These are phyloP conservation scores for Kentomonas sorsogonicus DNA, from an alignment of 208 protist genomes.

Conservation along the genomic window DNA sequence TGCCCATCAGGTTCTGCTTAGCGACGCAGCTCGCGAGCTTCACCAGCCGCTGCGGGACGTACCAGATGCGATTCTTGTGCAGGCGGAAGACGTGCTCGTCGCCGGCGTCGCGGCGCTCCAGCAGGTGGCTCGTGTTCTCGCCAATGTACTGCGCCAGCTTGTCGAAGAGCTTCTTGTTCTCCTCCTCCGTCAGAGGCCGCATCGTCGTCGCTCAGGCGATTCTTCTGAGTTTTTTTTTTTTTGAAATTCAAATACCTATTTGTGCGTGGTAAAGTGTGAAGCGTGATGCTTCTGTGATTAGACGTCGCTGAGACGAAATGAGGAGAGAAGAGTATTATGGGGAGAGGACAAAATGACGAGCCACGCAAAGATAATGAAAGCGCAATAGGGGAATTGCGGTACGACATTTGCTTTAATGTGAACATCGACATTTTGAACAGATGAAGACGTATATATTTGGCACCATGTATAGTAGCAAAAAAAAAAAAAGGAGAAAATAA, in stretches of 20 bases:
- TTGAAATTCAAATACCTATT: neutral
- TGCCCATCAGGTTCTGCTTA: slow-evolving; percentile 86
- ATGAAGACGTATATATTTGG: too few relatives aligned
- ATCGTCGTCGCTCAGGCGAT: too few relatives aligned
- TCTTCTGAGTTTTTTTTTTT: slow-evolving; percentile 5
- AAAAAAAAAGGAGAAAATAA: slow-evolving; percentile 11
- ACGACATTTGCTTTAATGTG: too few relatives aligned
- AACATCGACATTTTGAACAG: too few relatives aligned
- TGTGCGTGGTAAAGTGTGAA: neutral
- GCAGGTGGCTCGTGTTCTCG: slow-evolving; percentile 78
- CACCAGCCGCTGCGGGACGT: slow-evolving; percentile 78
- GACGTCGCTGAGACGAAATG: neutral
- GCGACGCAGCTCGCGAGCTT: slow-evolving; percentile 84
- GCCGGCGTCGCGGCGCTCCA: slow-evolving; percentile 69
- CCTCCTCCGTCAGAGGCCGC: slow-evolving; percentile 78
- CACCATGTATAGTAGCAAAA: slow-evolving; percentile 11
- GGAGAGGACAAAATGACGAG: too few relatives aligned
- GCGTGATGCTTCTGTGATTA: too few relatives aligned
- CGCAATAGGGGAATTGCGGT: too few relatives aligned
- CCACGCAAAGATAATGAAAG: too few relatives aligned
- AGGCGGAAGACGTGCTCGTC: slow-evolving; percentile 88
- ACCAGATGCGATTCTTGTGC: slow-evolving; percentile 90
- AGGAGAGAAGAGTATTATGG: too few relatives aligned
- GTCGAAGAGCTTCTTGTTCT: slow-evolving; percentile 88
- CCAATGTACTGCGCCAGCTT: slow-evolving; percentile 92